Percentiles rank a stretch among this genome's conserved stretches.
These are phyloP conservation scores for Pichia sp. DNA, from an alignment of 1,139 yeast genomes.

Conservation along the genomic window DNA sequence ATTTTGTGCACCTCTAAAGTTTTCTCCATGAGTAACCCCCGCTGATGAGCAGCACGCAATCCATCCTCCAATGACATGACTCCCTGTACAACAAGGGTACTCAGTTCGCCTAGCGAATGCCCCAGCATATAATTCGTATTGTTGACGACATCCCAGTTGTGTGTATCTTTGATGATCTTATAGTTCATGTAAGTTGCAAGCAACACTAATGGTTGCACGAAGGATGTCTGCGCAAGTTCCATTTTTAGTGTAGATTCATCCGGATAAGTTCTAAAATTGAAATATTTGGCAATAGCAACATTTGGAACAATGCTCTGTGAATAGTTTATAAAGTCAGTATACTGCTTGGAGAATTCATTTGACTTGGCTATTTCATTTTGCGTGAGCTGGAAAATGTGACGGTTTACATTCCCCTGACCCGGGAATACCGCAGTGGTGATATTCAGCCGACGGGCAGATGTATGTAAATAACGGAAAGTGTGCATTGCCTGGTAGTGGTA, in stretches of 20 bases:
- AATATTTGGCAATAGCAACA: slow-evolving; percentile 5
- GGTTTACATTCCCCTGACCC: slow-evolving; percentile 15
- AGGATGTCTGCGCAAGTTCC: slow-evolving; percentile 22
- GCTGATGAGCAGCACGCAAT: slow-evolving; percentile 19
- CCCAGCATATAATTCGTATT: slow-evolving; percentile 25
- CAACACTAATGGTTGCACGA: slow-evolving; percentile 30
- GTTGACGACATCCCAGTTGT: slow-evolving; percentile 19
- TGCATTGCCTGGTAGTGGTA: no score
- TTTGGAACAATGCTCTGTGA: slow-evolving; percentile 8
- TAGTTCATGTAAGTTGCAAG: slow-evolving; percentile 23
- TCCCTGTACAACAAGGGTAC: slow-evolving; percentile 24
- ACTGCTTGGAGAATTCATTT: background rate
- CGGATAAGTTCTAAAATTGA: slow-evolving; percentile 5
- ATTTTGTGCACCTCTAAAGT: slow-evolving; percentile 1
- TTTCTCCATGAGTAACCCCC: slow-evolving; percentile 30
- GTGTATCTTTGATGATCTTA: slow-evolving; percentile 13
- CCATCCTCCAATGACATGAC: slow-evolving; percentile 23
- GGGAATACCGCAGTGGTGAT: slow-evolving; percentile 11
- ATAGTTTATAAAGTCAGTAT: slow-evolving; percentile 1
- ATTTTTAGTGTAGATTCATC: background rate
- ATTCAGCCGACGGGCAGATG: background rate
- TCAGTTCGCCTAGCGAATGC: slow-evolving; percentile 31
- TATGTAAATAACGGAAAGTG: no score
- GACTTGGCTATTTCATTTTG: slow-evolving; percentile 12
- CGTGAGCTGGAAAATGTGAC: slow-evolving; percentile 9